Base-by-base conservation (phyloP, 352 stramenopile species). In the Phytopythium chamaehyphon region DNA sequence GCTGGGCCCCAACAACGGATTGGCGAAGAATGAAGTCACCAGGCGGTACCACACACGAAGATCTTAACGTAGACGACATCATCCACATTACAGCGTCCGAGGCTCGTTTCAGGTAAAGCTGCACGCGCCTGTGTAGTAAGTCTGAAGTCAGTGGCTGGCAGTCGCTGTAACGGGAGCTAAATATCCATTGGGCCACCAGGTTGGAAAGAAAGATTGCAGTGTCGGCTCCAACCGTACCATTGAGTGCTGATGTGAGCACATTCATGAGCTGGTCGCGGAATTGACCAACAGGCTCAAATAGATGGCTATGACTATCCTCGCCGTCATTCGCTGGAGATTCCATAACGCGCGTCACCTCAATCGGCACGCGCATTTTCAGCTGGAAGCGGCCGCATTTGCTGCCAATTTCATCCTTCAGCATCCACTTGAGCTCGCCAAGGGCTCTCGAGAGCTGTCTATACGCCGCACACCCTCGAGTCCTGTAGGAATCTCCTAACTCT, bases 11-110 rank as follows among this genome's bases (percentile, higher is more conserved):
- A 18, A 85, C 54, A 22, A 83, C 46, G 2, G 71, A 67, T 46
- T 85, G 85, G n/a, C 64, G 62, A 16, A 89, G 37, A 4, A 89
- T 66, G 57, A 87, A 85, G 0, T 87, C 69, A 21, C 67, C 47
- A 0, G 9, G 11, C 1, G 64, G 59, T 2, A 87, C 43, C 9
- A 75, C 64, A n/a, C 64, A 64, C 18, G 78, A 89, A 2, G 46
- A 18, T 11, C 36, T 50, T 6, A 86, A 38, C 0, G 62, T 70
- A 0, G 59, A 35, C 10, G 69, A 61, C n/a, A 57, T 28, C 47
- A 73, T 62, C 28, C 71, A 75, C 24, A 74, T 60, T 35, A 89
- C 53, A 4, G 59, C 60, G 33, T 71, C 52, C 1, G 62, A 47
- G 1, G 66, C 69, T 12, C 48, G 47, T 14, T 69, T 70, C 1